Evolutionary conservation across 176 grass and related monocot genomes (phyloP).

Genomic region (Paspalum vaginatum): DNA sequence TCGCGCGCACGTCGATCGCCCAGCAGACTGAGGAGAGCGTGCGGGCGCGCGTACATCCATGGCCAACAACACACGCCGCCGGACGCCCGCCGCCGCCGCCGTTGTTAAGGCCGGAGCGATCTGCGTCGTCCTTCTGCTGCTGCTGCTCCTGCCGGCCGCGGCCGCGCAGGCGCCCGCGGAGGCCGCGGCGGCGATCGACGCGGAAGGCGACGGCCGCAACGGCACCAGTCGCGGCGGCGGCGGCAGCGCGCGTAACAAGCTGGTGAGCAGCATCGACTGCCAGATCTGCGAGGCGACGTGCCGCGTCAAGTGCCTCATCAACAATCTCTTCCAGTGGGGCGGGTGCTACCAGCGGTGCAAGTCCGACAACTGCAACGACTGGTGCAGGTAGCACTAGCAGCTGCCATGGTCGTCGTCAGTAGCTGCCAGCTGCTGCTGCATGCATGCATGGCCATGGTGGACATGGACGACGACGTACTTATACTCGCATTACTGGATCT

Average conservation of each 20-base stretch:
- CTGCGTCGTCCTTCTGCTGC: slow-evolving; percentile 10
- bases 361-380: slow-evolving; percentile 61
- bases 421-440: neutral
- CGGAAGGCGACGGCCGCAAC: neutral
- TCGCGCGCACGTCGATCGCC: too few relatives aligned
- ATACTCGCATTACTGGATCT: too few relatives aligned
- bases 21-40: too few relatives aligned
- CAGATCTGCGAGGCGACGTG: slow-evolving; percentile 65
- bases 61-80: neutral
- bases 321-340: slow-evolving; percentile 63
- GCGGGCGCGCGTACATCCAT: too few relatives aligned
- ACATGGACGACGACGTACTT: neutral
- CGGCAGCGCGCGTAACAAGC: neutral
- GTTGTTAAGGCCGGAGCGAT: slow-evolving; percentile 10
- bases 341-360: slow-evolving; percentile 50
- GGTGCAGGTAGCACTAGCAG: slow-evolving; percentile 58
- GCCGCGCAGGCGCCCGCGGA: slow-evolving; percentile 40
- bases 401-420: fast-evolving
- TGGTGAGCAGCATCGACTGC: slow-evolving; percentile 55
- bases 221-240: slow-evolving; percentile 27
- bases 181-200: slow-evolving; percentile 18
- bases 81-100: neutral
- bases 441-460: neutral
- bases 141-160: slow-evolving; percentile 22
- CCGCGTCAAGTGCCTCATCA: slow-evolving; percentile 58